phyloP scores from a whole-genome alignment of 108 stramenopile species.

The Cyclotella distinguenda region DNA sequence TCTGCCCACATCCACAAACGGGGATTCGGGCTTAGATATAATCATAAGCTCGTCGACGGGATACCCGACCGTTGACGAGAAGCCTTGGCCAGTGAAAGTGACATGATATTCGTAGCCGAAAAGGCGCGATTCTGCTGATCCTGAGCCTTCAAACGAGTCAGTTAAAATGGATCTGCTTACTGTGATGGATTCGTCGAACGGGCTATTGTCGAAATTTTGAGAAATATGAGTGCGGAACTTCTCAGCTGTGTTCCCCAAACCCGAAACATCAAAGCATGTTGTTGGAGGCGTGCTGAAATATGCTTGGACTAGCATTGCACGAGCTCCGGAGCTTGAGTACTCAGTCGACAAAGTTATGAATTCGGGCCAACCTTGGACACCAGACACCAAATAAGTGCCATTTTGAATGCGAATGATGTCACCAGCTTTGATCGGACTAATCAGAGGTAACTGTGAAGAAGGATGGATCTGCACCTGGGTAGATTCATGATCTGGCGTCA shows the following conservation, averaged over 20 bases:
- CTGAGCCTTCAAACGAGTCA: conserved; percentile 19
- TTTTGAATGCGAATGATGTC: conserved; percentile 48
- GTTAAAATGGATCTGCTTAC: conserved; percentile 42
- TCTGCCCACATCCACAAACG: conserved; percentile 25
- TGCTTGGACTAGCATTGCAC: conserved; percentile 20
- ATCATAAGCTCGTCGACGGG: conserved; percentile 44
- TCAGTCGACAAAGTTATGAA: conserved; percentile 31
- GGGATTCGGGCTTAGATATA: conserved; percentile 33
- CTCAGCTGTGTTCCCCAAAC: conserved; percentile 42
- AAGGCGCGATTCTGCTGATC: conserved; percentile 18
- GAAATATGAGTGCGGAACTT: conserved; percentile 45
- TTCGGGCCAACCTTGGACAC: conserved; percentile 31
- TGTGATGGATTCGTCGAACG: conserved; percentile 52
- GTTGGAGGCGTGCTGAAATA: conserved; percentile 50
- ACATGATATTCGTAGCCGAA: conserved; percentile 47
- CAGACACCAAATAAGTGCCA: conserved; percentile 30
- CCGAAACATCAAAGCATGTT: conserved; percentile 49
- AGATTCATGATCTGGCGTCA: conserved; percentile 33
- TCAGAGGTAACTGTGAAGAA: conserved; percentile 20
- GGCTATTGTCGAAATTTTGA: conserved; percentile 50
- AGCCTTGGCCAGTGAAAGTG: conserved; percentile 56
- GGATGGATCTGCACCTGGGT: conserved; percentile 32
- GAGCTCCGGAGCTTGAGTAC: conserved; percentile 1
- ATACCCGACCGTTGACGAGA: conserved; percentile 44
- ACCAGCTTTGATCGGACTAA: conserved; percentile 31